phyloP scores from a whole-genome alignment of 495 filamentous ascomycete genomes.

The Astrocystis sublimbata region DNA sequence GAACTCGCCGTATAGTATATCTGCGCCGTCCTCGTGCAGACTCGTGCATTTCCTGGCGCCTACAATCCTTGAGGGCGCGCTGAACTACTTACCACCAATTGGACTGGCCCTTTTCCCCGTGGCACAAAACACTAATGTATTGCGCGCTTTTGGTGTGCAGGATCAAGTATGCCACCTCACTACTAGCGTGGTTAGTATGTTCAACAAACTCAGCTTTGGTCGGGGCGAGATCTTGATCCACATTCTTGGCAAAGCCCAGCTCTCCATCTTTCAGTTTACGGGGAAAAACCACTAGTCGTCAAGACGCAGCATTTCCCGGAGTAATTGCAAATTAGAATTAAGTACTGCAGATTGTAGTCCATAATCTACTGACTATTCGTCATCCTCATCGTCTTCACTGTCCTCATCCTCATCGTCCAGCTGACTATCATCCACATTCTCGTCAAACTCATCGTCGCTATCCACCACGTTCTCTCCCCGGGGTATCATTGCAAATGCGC shows the following conservation, averaged over 20 bases:
- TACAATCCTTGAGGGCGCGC: too few relatives aligned
- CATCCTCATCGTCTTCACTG: background rate
- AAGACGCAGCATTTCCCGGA: background rate
- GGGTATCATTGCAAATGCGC: slow-evolving; percentile 79
- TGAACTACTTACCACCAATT: background rate
- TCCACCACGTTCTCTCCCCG: slow-evolving; percentile 49
- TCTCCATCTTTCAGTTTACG: background rate
- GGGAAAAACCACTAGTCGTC: background rate
- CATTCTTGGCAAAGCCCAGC: slow-evolving; percentile 4
- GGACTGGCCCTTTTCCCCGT: background rate
- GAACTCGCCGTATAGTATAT: too few relatives aligned
- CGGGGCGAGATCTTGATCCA: background rate
- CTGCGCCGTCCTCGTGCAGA: too few relatives aligned
- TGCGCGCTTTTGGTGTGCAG: background rate
- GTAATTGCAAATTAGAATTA: background rate
- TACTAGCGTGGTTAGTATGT: background rate
- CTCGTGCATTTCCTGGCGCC: too few relatives aligned
- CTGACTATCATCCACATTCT: slow-evolving; percentile 46
- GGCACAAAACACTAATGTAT: background rate
- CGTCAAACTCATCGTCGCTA: slow-evolving; percentile 48
- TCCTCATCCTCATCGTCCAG: slow-evolving; percentile 48
- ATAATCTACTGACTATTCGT: background rate
- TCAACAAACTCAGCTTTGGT: background rate
- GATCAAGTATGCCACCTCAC: background rate
- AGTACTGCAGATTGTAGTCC: background rate